Evolutionary conservation across 2,329 filamentous ascomycete species (phyloP), one percentile per base, ranked within the genome.

Genomic region (Pseudohalonectria lignicola): DNA sequence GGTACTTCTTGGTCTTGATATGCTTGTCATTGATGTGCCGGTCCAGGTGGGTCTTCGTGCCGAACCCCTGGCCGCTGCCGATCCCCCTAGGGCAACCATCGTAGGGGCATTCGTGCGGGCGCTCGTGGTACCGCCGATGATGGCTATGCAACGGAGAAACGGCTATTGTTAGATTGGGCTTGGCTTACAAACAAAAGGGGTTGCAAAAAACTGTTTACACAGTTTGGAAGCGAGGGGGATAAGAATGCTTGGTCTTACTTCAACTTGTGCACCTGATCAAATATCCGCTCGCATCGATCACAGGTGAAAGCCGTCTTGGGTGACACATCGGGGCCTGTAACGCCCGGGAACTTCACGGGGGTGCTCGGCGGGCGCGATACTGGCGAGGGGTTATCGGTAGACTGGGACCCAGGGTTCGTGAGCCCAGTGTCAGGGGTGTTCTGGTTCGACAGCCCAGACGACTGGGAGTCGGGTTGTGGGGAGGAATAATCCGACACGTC

Each of bases 21-120:
- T 78, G 74, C 41, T 74, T 69, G 49, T 77, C 74, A 52, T 78
- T 77, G 50, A 76, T 68, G 47, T 78, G 74, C 9, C 74, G 70
- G 48, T 76, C 70, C 33, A 78, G 59, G 50, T 77, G 74, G 4
- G 74, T 77, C 50, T 75, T 75, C 16, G 74, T 78, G 37, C 74
- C 74, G 41, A 78, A 78, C 17, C 64, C 64, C 50, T 70, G 74
- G 37, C 63, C 66, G 23, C 23, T 8, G n/a, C n/a, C n/a, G n/a
- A n/a, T n/a, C n/a, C n/a, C n/a, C n/a, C n/a, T 19, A 4, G 17
- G 18, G 46, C 74, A 78, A 17, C 58, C 60, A 1, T 59, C 50
- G 29, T 61, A 57, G 0, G 53, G 41, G 43, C 64, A 67, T 33
- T 54, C 56, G 40, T 74, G 72, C 3, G 62, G 62, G 40, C 72